Base-by-base conservation (phyloP, 495 filamentous ascomycete species). In the Penicillium macrosclerotiorum region DNA sequence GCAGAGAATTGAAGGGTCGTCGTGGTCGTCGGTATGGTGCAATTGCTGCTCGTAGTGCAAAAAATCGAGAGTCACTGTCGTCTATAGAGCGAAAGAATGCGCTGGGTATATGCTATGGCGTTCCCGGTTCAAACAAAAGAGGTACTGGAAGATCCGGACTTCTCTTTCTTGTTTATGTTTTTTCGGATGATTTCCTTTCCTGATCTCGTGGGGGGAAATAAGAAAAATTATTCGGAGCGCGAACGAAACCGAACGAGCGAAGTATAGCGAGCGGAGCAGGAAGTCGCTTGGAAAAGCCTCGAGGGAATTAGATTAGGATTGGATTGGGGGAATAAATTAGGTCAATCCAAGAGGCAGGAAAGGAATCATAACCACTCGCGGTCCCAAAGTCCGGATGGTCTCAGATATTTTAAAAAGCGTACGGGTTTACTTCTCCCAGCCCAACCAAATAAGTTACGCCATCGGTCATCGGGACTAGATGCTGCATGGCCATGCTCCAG, bases 401-500 rank as follows among this genome's bases (percentile, higher is more conserved):
- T 57, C 40, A 41, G 41, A 46, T 40, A 49, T 54, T 62, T 57
- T 59, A 60, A 63, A 54, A 50, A 54, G 30, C 37, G 33, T 45
- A 23, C 17, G 20, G 43, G 33, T 49, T 48, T 43, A 45, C 34
- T 51, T 54, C 51, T 45, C 35, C 16, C 20, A 40, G 37, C 42
- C 41, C 19, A 39, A 42, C 43, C 35, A 58, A 53, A 52, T 39
- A 50, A 42, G 45, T 43, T 51, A 59, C 55, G 49, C 48, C 41
- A 52, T 62, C 47, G 42, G 48, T 48, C 51, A 49, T 54, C 41
- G 42, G 53, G 47, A 49, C 48, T 50, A 48, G 35, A 45, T 29
- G 53, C 47, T 40, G 51, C 59, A 60, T 60, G 43, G 53, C 56
- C 56, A 60, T 54, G 50, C 53, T 60, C 46, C 49, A 47, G 52